Evolutionary conservation across 352 stramenopile genomes (phyloP).

Genomic region (Globisporangium camurandrum): DNA sequence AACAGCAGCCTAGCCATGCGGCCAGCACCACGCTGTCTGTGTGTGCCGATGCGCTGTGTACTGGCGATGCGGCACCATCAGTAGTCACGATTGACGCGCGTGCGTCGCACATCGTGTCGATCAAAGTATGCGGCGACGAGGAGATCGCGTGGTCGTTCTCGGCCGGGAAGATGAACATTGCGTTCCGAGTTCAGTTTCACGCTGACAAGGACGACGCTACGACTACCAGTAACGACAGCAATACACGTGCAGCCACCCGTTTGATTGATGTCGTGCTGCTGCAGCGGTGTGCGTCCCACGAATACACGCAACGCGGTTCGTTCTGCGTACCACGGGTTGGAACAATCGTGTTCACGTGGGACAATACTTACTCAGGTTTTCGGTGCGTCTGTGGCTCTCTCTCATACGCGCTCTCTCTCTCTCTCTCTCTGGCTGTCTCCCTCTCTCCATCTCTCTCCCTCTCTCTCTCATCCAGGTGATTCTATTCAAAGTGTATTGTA

Average conservation of each 20-base stretch:
- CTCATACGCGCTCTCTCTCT: too few species aligned
- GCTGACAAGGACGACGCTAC: too few species aligned
- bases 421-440: too few species aligned
- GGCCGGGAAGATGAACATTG: constrained; percentile 41
- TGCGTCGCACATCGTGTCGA: constrained; percentile 35
- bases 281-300: constrained; percentile 23
- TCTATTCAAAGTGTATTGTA: too few species aligned
- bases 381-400: constrained; percentile 25
- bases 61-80: too few species aligned
- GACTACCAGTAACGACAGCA: constrained; percentile 24
- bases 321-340: constrained; percentile 24
- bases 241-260: constrained; percentile 7
- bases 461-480: too few species aligned
- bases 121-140: constrained; percentile 33
- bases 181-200: constrained; percentile 37
- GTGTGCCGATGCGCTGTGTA: too few species aligned
- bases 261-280: constrained; percentile 29
- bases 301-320: constrained; percentile 26
- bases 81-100: constrained; percentile 34
- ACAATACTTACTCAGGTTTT: constrained; percentile 52
- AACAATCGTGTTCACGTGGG: constrained; percentile 51
- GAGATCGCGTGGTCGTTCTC: constrained; percentile 43
- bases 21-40: too few species aligned
- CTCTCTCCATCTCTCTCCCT: too few species aligned
- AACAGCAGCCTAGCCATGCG: too few species aligned